These are phyloP conservation scores for Solanum aculeatissimum DNA, from an alignment of 305 asterid species.

Conservation along the genomic window DNA sequence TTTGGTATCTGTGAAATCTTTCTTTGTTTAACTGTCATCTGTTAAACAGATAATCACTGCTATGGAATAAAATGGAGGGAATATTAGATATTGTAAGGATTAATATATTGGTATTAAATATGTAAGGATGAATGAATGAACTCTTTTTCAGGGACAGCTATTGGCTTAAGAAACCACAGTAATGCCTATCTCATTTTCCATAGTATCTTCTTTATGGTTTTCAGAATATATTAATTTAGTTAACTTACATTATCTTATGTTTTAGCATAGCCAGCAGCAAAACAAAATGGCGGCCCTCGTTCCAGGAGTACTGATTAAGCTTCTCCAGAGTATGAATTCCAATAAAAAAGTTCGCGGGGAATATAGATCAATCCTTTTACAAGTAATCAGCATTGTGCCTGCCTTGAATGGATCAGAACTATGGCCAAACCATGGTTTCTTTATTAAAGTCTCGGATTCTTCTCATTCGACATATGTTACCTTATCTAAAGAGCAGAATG, in stretches of 20 bases:
- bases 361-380: slow-evolving; percentile 56
- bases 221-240: background rate
- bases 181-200: background rate
- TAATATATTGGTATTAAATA: background rate
- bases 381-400: slow-evolving; percentile 86
- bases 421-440: slow-evolving; percentile 85
- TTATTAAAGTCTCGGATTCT: slow-evolving; percentile 78
- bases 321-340: slow-evolving; percentile 60
- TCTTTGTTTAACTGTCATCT: background rate
- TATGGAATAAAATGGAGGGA: background rate
- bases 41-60: background rate
- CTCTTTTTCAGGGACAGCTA: background rate
- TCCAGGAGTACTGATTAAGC: slow-evolving; percentile 77
- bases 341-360: slow-evolving; percentile 57
- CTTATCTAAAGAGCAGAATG: slow-evolving; percentile 46
- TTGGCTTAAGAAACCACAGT: background rate
- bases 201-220: background rate
- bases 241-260: background rate
- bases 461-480: slow-evolving; percentile 80
- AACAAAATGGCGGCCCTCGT: slow-evolving; percentile 57
- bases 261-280: background rate
- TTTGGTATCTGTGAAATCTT: background rate
- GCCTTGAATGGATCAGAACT: slow-evolving; percentile 64
- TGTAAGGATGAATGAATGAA: background rate
- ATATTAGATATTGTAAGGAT: background rate